Percentiles rank a stretch among this genome's conserved stretches.
These are phyloP conservation scores for Solanum chacoense DNA, from an alignment of 305 asterid genomes.

Conservation along the genomic window DNA sequence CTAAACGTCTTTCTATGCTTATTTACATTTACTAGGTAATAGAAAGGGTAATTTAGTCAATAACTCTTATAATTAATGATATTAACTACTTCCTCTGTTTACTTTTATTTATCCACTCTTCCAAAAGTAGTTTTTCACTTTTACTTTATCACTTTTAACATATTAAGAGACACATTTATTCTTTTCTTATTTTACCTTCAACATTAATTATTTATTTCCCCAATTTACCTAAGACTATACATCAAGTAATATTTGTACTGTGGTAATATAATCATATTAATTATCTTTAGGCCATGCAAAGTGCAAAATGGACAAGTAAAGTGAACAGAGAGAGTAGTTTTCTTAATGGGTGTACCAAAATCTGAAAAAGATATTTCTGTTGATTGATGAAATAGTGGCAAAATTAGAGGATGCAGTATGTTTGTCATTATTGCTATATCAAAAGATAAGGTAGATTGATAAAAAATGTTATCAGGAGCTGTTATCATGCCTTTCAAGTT, in stretches of 20 bases:
- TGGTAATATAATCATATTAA: not conserved
- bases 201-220: not conserved
- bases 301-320: not conserved
- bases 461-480: not conserved
- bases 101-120: not conserved
- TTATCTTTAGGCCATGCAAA: not conserved
- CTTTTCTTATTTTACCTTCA: not conserved
- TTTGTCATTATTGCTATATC: not conserved
- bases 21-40: not conserved
- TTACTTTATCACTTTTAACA: not conserved
- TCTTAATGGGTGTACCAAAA: not conserved
- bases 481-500: not conserved
- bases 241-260: not conserved
- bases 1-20: not conserved
- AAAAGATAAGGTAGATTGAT: not conserved
- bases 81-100: not conserved
- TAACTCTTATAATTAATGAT: not conserved
- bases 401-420: not conserved
- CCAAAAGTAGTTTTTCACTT: not conserved
- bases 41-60: not conserved
- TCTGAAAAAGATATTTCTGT: not conserved
- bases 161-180: too few species aligned
- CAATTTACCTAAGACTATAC: not conserved
- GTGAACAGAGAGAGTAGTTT: not conserved
- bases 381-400: not conserved